These are phyloP conservation scores for Scedosporium boydii DNA, from an alignment of 2,329 filamentous ascomycete genomes.

Conservation along the genomic window DNA sequence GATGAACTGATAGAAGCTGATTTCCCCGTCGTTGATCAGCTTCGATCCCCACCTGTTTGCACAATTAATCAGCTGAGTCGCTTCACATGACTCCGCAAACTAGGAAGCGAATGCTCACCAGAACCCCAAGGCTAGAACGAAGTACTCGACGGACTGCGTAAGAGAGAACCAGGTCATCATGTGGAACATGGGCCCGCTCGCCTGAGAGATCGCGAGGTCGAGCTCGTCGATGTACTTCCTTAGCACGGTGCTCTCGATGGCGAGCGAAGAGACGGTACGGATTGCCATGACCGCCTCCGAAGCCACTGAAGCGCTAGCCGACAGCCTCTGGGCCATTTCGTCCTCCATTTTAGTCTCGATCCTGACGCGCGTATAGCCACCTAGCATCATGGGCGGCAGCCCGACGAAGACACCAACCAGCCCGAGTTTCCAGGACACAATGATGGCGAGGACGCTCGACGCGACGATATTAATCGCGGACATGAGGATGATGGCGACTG, in stretches of 20 bases:
- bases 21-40: conserved; percentile 18
- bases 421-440: conserved; percentile 39
- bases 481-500: conserved; percentile 34
- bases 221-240: conserved; percentile 21
- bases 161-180: conserved; percentile 32
- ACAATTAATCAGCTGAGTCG: neutral
- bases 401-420: conserved; percentile 35
- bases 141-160: conserved; percentile 28
- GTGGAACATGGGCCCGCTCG: conserved; percentile 21
- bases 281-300: conserved; percentile 40
- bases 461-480: conserved; percentile 34
- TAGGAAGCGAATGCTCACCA: conserved; percentile 17
- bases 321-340: conserved; percentile 30
- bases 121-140: conserved; percentile 28
- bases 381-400: conserved; percentile 31
- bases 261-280: conserved; percentile 37
- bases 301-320: conserved; percentile 36
- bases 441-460: conserved; percentile 34
- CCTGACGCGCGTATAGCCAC: conserved; percentile 37
- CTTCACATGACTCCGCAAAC: neutral
- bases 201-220: conserved; percentile 19
- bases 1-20: conserved; percentile 27
- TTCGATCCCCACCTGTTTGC: conserved; percentile 13
- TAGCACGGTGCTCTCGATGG: conserved; percentile 33
- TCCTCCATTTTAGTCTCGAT: conserved; percentile 36